Evolutionary conservation across 2,329 filamentous ascomycete species (phyloP).

Genomic region (Botrytis hyacinthi): DNA sequence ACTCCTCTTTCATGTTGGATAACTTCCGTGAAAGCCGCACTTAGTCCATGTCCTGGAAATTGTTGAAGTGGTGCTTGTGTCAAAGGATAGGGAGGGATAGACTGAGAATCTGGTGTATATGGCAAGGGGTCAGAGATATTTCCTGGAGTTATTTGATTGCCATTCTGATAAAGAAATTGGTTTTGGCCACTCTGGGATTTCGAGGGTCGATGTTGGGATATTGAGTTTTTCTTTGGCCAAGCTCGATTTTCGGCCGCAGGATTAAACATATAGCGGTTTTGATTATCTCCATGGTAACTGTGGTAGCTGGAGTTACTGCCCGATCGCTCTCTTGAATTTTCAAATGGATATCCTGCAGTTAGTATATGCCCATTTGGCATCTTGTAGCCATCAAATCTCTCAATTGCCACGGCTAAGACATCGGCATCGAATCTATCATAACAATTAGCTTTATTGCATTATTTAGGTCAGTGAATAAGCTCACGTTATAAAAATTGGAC

Average conservation of each 20-base stretch:
- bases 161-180: slow-evolving; percentile 1
- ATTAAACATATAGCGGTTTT: background rate
- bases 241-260: background rate
- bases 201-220: slow-evolving; percentile 18
- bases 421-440: slow-evolving; percentile 13
- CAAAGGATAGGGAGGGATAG: background rate
- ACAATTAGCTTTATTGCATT: background rate
- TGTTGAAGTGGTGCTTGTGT: background rate
- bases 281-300: slow-evolving; percentile 6
- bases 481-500: slow-evolving; percentile 30
- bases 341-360: slow-evolving; percentile 13
- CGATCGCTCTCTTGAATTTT: slow-evolving; percentile 18
- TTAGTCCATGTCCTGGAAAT: background rate
- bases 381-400: slow-evolving; percentile 13
- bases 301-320: slow-evolving; percentile 22
- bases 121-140: background rate
- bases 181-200: slow-evolving; percentile 13
- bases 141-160: background rate
- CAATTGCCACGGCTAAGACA: slow-evolving; percentile 6
- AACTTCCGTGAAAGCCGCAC: slow-evolving; percentile 14
- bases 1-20: slow-evolving; percentile 18
- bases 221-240: slow-evolving; percentile 1
- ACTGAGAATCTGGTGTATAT: background rate
- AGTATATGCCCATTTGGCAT: slow-evolving; percentile 10
- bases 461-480: slow-evolving; percentile 10